Evolutionary conservation across 129 eudicot species (phyloP).

Genomic region (Oenanthe sinensis): DNA sequence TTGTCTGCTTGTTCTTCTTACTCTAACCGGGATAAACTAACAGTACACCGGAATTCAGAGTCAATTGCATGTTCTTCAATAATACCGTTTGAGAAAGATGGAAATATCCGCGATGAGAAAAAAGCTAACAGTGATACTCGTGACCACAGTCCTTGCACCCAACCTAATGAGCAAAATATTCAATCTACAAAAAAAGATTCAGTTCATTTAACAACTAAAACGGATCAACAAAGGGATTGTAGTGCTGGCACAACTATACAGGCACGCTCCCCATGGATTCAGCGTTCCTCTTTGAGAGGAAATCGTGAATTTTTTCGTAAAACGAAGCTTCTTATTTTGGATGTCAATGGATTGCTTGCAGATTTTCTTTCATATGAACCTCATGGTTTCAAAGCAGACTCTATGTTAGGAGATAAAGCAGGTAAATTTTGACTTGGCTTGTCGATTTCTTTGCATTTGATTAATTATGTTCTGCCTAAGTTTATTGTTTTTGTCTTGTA

Average conservation of each 20-base stretch:
- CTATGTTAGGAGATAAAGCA: conserved; percentile 44
- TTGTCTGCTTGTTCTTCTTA: not conserved
- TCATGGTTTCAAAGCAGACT: conserved; percentile 31
- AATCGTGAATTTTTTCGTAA: conserved; percentile 13
- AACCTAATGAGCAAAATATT: not conserved
- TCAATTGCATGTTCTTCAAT: not conserved
- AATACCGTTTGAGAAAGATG: not conserved
- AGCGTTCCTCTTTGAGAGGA: conserved; percentile 5
- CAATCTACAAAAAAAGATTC: conserved; percentile 16
- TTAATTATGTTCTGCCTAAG: not conserved
- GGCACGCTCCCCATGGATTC: not conserved
- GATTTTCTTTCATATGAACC: conserved; percentile 47
- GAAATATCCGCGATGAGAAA: not conserved
- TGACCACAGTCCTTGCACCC: not conserved
- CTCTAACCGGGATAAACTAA: conserved; percentile 1
- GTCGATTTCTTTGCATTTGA: conserved; percentile 1
- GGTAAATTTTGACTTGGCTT: conserved; percentile 30
- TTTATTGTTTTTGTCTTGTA: not conserved
- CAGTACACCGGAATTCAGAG: conserved; percentile 3
- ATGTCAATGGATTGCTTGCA: conserved; percentile 76
- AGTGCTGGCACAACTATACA: conserved; percentile 10
- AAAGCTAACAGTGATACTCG: not conserved
- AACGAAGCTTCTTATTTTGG: conserved; percentile 88
- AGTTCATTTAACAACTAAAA: conserved; percentile 3
- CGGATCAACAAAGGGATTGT: conserved; percentile 7